A percentile compares a stretch with the other conserved stretches of the same genome.
Conservation (phyloP, 2,329 filamentous ascomycete genomes). For the Phoma sp. region DNA sequence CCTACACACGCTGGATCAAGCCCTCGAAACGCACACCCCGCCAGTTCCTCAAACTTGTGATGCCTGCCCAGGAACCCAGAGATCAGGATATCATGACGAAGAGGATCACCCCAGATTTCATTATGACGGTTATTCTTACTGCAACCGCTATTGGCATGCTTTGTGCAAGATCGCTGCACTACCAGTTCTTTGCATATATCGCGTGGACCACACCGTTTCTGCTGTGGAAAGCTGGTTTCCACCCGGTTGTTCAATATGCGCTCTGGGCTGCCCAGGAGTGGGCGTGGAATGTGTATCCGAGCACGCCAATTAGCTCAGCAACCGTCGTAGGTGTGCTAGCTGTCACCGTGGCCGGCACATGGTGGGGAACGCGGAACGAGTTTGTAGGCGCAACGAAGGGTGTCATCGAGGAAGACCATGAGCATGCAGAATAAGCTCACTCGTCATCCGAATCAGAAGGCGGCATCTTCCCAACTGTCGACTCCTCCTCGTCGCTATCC, state of each 20-base stretch:
- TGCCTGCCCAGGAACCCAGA: conserved; percentile 49
- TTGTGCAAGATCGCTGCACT: conserved; percentile 88
- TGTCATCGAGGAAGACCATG: conserved; percentile 37
- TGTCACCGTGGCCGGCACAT: conserved; percentile 69
- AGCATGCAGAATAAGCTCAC: conserved; percentile 46
- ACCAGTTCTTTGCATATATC: conserved; percentile 93
- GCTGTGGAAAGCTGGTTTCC: conserved; percentile 78
- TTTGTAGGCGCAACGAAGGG: conserved; percentile 48
- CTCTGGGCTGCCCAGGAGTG: conserved; percentile 85
- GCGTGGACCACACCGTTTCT: conserved; percentile 89
- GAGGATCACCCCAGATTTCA: conserved; percentile 72
- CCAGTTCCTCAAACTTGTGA: conserved; percentile 61
- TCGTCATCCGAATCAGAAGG: conserved; percentile 78
- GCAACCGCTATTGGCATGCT: conserved; percentile 82
- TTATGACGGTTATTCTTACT: conserved; percentile 78
- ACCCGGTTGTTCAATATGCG: conserved; percentile 70
- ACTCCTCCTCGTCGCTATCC: conserved; percentile 78
- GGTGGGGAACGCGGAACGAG: conserved; percentile 62
- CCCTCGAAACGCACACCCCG: conserved; percentile 67
- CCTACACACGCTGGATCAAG: conserved; percentile 73
- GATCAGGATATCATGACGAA: conserved; percentile 65
- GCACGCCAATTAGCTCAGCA: conserved; percentile 69
- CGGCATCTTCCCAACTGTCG: conserved; percentile 83
- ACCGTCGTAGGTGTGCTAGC: conserved; percentile 76
- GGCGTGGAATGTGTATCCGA: conserved; percentile 96